These are phyloP conservation scores for Fraxinus quadrangulata DNA, from an alignment of 257 asterid genomes.

Conservation along the genomic window DNA sequence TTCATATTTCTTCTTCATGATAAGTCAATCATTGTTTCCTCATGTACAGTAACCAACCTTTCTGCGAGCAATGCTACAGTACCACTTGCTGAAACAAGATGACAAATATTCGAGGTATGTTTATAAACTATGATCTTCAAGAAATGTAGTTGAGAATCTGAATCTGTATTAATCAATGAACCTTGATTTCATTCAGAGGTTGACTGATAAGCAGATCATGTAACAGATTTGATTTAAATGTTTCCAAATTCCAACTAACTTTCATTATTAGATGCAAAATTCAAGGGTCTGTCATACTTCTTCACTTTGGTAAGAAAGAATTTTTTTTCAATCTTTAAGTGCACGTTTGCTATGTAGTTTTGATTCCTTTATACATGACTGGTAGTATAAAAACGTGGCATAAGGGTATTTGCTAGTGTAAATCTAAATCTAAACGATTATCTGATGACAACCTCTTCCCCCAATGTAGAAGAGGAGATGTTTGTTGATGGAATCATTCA, in stretches of 20 bases:
- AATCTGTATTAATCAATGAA: slow-evolving; percentile 21
- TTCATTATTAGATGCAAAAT: background rate
- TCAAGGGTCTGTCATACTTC: background rate
- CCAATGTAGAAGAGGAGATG: background rate
- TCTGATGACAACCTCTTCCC: background rate
- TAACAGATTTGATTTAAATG: background rate
- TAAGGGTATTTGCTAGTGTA: slow-evolving; percentile 21
- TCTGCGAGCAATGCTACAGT: slow-evolving; percentile 43
- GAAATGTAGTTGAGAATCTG: slow-evolving; percentile 6
- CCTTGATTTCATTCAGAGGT: slow-evolving; percentile 33
- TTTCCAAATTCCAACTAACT: background rate
- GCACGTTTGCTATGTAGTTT: background rate
- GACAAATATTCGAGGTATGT: slow-evolving; percentile 34
- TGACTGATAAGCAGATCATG: slow-evolving; percentile 33
- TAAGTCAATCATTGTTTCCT: background rate
- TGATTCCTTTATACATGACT: no score
- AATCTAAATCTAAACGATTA: slow-evolving; percentile 20
- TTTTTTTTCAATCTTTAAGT: background rate
- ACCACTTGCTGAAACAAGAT: slow-evolving; percentile 57
- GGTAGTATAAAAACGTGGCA: no score
- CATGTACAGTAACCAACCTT: slow-evolving; percentile 38
- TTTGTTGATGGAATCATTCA: slow-evolving; percentile 1
- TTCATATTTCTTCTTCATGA: slow-evolving; percentile 1
- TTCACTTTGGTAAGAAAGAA: background rate
- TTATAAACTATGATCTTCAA: slow-evolving; percentile 10